Conservation (phyloP, 1,284 basidiomycete genomes). For the Abortiporus biennis region DNA sequence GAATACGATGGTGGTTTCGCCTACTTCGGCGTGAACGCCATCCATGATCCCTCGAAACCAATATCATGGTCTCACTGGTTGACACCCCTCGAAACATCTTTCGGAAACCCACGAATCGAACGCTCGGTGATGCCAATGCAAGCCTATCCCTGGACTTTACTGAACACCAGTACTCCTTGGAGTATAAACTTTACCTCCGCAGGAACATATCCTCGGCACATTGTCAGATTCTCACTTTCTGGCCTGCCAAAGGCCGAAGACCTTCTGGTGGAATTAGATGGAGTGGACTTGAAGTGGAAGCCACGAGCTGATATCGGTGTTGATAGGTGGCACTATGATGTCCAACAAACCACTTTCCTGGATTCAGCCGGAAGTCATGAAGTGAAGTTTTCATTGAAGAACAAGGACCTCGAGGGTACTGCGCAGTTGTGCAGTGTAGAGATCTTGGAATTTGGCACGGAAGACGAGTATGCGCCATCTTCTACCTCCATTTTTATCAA, state of each 20-base stretch:
- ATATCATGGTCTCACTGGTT: constrained; percentile 76
- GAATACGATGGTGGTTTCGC: constrained; percentile 81
- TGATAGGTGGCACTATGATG: constrained; percentile 72
- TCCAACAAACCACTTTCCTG: constrained; percentile 31
- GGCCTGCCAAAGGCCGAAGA: constrained; percentile 58
- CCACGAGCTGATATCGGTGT: constrained; percentile 50
- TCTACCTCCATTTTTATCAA: constrained; percentile 1
- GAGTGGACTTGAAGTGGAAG: constrained; percentile 48
- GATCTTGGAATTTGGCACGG: constrained; percentile 69
- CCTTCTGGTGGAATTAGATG: constrained; percentile 59
- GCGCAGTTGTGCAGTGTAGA: constrained; percentile 77
- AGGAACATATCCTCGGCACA: constrained; percentile 55
- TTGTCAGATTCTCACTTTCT: constrained; percentile 72
- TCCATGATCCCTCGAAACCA: constrained; percentile 32
- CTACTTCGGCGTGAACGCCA: constrained; percentile 73
- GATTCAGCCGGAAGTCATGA: constrained; percentile 32
- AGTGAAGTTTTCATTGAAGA: constrained; percentile 52
- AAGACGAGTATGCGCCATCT: constrained; percentile 43
- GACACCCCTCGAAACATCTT: constrained; percentile 21
- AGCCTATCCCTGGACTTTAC: constrained; percentile 67
- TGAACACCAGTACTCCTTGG: constrained; percentile 59
- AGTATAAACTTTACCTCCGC: constrained; percentile 56
- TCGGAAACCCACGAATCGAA: constrained; percentile 41
- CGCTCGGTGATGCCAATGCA: constrained; percentile 75
- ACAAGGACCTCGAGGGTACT: constrained; percentile 41